Base-by-base conservation (phyloP, 148 eudicot genomes). In the Arctostaphylos glauca region DNA sequence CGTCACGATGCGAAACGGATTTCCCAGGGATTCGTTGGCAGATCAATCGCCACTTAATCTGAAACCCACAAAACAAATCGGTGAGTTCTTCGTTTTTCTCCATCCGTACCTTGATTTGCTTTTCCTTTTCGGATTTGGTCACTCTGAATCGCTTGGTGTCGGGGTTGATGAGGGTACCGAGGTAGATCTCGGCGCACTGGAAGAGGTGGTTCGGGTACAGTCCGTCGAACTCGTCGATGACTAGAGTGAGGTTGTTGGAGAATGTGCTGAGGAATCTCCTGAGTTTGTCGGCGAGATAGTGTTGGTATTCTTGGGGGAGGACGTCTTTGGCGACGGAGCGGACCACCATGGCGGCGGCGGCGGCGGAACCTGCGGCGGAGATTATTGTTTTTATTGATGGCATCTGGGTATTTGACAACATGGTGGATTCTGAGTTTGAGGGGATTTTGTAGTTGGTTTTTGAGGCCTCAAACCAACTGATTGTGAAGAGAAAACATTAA, bases 261-360 rank as follows among this genome's bases (percentile, higher is more conserved):
- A 84, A 80, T 14, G 64, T 15, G 5, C 31, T 3, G 2, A 79
- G 68, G 50, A 84, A 31, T 31, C n/a, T 12, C 10, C 60, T 74
- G 47, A 84, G 48, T n/a, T 79, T 75, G 6, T 16, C 9, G 52
- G 2, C 5, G 64, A 83, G 38, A 23, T 10, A 83, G 56, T 79
- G 55, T 21, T 49, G 82, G 48, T 59, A 47, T 46, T 84, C 82
- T 31, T 58, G 41, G 2, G 82, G 86, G 31, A 66, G 18, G 59
- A 66, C 16, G 25, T 68, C 49, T 10, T 68, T 68, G 55, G 82
- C 74, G 13, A 80, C 78, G 48, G 86, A 79, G 16, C 86, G 79
- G 79, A 84, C 78, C 55, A 85, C 71, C 82, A 87, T 50, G 25
- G 85, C 78, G 10, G 87, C 83, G 50, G 89, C 89, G 0, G 87